These are phyloP conservation scores for Mycena galericulata DNA, from an alignment of 768 basidiomycete species.

Conservation along the genomic window DNA sequence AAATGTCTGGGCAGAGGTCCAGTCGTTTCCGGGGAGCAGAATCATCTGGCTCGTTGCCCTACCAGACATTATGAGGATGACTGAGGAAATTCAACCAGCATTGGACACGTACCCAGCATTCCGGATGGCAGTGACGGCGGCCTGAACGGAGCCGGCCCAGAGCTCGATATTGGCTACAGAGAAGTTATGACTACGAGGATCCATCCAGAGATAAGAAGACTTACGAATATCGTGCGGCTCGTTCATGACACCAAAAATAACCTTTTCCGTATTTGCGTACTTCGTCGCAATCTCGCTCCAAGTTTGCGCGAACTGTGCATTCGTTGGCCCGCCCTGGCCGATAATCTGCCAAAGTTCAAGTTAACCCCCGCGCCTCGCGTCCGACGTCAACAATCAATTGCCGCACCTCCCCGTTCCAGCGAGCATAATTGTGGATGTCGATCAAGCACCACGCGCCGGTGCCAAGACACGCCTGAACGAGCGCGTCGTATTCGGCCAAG, in stretches of 20 bases:
- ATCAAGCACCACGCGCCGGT: conserved; percentile 66
- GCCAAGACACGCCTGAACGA: conserved; percentile 61
- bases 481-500: conserved; percentile 62
- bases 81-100: no score
- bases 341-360: conserved; percentile 58
- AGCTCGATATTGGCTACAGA: conserved; percentile 58
- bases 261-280: conserved; percentile 54
- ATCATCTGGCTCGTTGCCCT: conserved; percentile 68
- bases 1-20: conserved; percentile 62
- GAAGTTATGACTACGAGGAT: conserved; percentile 70
- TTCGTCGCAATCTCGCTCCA: conserved; percentile 65
- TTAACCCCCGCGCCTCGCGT: no score
- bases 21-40: conserved; percentile 70
- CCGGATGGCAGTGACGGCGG: conserved; percentile 73
- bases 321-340: conserved; percentile 71
- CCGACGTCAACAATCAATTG: background rate
- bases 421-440: conserved; percentile 73
- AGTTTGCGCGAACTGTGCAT: conserved; percentile 63
- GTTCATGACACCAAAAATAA: conserved; percentile 65
- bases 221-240: background rate
- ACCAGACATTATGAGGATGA: background rate
- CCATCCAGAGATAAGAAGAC: background rate
- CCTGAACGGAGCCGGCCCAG: conserved; percentile 68
- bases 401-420: conserved; percentile 60
- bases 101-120: conserved; percentile 53